Conservation (phyloP, 352 stramenopile genomes). For the Blastocystis hominis region DNA sequence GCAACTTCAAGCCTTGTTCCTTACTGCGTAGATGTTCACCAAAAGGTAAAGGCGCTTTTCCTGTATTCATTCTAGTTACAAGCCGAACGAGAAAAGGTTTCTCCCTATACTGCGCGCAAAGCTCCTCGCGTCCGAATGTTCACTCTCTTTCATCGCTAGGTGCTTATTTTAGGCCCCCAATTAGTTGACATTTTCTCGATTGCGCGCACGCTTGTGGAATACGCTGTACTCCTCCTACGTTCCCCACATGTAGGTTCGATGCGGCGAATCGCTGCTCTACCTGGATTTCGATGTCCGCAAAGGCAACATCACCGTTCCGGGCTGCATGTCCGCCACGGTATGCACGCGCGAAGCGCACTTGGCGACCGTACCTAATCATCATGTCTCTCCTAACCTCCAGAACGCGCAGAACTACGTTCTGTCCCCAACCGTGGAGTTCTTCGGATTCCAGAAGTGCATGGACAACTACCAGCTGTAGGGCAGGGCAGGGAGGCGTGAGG, state of each 20-base stretch:
- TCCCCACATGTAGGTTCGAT: constrained; percentile 16
- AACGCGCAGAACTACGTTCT: constrained; percentile 34
- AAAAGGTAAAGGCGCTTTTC: neutral
- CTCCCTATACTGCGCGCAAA: neutral
- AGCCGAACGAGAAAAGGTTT: constrained; percentile 2
- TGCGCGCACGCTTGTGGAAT: neutral
- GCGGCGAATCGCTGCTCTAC: constrained; percentile 11
- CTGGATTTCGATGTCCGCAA: constrained; percentile 22
- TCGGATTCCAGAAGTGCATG: constrained; percentile 37
- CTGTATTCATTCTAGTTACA: neutral
- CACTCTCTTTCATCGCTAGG: neutral
- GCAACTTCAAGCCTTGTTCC: constrained; percentile 6
- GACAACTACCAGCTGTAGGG: constrained; percentile 12
- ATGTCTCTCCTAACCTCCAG: neutral
- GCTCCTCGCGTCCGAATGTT: neutral
- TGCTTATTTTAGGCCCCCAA: constrained; percentile 16
- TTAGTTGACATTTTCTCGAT: constrained; percentile 17
- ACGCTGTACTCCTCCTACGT: neutral
- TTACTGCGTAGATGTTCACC: constrained; percentile 24
- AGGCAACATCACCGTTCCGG: constrained; percentile 24
- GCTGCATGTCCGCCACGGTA: neutral
- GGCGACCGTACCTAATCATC: neutral
- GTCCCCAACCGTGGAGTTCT: constrained; percentile 12
- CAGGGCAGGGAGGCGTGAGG: neutral
- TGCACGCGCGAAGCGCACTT: neutral